phyloP scores from a whole-genome alignment of 768 basidiomycete genomes.

The Clitopilus passeckerianus region DNA sequence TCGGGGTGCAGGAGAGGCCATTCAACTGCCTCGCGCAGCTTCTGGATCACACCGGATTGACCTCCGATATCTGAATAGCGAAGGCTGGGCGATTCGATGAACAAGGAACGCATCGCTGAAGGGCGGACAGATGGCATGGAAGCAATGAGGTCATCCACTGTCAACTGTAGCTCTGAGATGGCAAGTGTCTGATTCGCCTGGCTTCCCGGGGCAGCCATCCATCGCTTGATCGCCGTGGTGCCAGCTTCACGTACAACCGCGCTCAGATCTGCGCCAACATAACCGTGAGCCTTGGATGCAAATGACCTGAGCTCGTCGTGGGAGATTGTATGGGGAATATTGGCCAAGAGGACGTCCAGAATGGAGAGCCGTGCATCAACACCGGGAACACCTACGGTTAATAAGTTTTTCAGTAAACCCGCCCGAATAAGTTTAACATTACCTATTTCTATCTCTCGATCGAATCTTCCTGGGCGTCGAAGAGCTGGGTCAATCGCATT shows the following conservation, averaged over 20 bases:
- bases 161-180: conserved; percentile 32
- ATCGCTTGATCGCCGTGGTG: conserved; percentile 85
- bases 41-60: conserved; percentile 74
- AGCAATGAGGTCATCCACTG: conserved; percentile 56
- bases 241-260: conserved; percentile 93
- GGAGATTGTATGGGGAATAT: conserved; percentile 72
- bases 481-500: conserved; percentile 95
- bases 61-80: conserved; percentile 90
- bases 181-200: conserved; percentile 7
- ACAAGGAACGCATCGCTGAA: conserved; percentile 91
- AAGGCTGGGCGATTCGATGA: conserved; percentile 80
- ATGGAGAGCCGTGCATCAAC: conserved; percentile 81
- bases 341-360: conserved; percentile 75
- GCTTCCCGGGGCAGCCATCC: conserved; percentile 34
- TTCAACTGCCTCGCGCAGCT: conserved; percentile 86
- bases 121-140: conserved; percentile 82
- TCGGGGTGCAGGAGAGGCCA: conserved; percentile 91
- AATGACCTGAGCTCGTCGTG: conserved; percentile 56
- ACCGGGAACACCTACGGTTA: conserved; percentile 74
- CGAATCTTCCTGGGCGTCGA: conserved; percentile 85
- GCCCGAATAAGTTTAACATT: conserved; percentile 10
- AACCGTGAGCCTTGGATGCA: conserved; percentile 85
- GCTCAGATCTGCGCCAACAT: conserved; percentile 93
- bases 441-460: conserved; percentile 96
- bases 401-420: conserved; percentile 1